A percentile compares a stretch with the other conserved stretches of the same genome.
Evolutionary conservation across 495 filamentous ascomycete species (phyloP).

Genomic region (Pseudomonodictys pantanalensis): DNA sequence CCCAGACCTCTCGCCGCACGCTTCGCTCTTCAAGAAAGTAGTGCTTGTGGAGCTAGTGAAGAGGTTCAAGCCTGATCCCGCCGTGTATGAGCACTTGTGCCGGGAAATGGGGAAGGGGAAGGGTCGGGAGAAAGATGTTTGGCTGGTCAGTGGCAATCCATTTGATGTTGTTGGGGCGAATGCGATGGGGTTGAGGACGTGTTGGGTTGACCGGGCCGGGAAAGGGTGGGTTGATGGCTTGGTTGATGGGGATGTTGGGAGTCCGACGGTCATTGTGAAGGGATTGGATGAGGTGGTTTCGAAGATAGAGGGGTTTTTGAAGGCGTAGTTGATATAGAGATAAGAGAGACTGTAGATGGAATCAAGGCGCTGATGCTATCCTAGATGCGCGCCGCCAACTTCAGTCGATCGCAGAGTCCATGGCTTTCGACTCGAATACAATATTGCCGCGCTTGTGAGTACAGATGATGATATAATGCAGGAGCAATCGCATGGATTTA

Average conservation of each 20-base stretch:
- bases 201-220: conserved; percentile 65
- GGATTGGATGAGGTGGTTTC: conserved; percentile 50
- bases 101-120: conserved; percentile 42
- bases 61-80: conserved; percentile 68
- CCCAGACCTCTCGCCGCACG: conserved; percentile 52
- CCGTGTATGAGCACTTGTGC: conserved; percentile 58
- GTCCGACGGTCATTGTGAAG: conserved; percentile 48
- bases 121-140: conserved; percentile 52
- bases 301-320: conserved; percentile 40
- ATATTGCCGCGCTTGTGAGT: no score
- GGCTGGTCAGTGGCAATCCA: conserved; percentile 74
- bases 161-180: conserved; percentile 70
- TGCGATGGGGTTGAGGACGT: conserved; percentile 56
- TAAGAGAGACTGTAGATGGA: no score
- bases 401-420: no score
- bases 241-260: conserved; percentile 41
- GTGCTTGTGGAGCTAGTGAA: conserved; percentile 60
- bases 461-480: no score
- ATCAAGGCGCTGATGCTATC: no score
- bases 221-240: conserved; percentile 54
- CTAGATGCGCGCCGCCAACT: no score
- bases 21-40: conserved; percentile 51
- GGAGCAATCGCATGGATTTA: no score
- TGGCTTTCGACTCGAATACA: no score
- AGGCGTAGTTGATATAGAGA: not conserved